A percentile compares a stretch with the other conserved stretches of the same genome.
phyloP scores from a whole-genome alignment of 768 basidiomycete genomes.

The Calocybe cyanea region DNA sequence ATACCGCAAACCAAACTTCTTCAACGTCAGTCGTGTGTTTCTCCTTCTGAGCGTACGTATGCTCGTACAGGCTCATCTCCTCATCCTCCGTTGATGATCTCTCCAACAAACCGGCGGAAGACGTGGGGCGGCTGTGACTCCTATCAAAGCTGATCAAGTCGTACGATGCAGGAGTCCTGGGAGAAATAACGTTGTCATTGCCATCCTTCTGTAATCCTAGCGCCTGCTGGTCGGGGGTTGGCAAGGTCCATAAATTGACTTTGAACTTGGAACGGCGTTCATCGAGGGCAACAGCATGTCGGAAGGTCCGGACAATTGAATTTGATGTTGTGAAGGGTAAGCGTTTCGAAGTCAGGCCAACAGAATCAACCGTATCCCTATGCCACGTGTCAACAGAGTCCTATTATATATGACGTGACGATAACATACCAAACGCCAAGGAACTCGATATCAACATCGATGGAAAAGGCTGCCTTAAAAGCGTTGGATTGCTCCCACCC shows the following conservation, averaged over 20 bases:
- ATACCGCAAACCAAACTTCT: slow-evolving; percentile 66
- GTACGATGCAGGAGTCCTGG: background rate
- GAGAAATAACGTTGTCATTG: background rate
- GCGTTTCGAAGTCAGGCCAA: slow-evolving; percentile 48
- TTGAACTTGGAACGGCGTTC: slow-evolving; percentile 61
- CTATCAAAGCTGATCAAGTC: background rate
- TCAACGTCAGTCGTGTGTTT: slow-evolving; percentile 36
- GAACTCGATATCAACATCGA: slow-evolving; percentile 53
- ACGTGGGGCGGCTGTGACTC: background rate
- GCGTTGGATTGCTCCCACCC: slow-evolving; percentile 46
- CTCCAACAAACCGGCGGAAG: background rate
- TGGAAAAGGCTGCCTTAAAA: slow-evolving; percentile 55
- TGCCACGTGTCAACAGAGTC: background rate
- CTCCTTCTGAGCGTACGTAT: slow-evolving; percentile 24
- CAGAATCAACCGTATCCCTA: slow-evolving; percentile 69
- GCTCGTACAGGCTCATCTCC: slow-evolving; percentile 26
- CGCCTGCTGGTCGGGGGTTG: slow-evolving; percentile 22
- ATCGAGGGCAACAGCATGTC: slow-evolving; percentile 65
- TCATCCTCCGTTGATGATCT: slow-evolving; percentile 18
- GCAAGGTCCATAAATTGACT: slow-evolving; percentile 45
- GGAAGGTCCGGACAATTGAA: slow-evolving; percentile 51
- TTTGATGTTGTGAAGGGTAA: slow-evolving; percentile 59
- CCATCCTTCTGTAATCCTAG: slow-evolving; percentile 19
- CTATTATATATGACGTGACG: background rate
- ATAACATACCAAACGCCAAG: slow-evolving; percentile 49